Conservation (phyloP, 2,329 filamentous ascomycete genomes). For the Ophiocordyceps camponoti-saundersi region DNA sequence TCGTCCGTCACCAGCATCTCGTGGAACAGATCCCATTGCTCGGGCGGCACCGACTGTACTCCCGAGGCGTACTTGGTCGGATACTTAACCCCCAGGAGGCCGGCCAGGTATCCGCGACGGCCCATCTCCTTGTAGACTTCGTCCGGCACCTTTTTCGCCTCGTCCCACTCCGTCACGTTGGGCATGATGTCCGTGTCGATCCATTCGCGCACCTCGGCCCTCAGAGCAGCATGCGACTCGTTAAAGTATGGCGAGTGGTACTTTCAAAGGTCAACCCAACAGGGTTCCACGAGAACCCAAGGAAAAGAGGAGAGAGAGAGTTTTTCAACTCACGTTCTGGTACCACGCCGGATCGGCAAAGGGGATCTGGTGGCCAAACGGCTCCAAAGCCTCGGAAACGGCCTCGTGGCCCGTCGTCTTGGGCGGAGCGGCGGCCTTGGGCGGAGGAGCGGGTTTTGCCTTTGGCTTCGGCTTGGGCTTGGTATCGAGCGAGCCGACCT, state of each 20-base stretch:
- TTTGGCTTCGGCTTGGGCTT: constrained; percentile 55
- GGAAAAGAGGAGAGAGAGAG: not conserved
- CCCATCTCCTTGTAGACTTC: constrained; percentile 94
- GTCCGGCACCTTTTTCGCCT: constrained; percentile 76
- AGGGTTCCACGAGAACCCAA: not conserved
- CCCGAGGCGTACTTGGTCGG: constrained; percentile 57
- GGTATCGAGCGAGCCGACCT: constrained; percentile 74
- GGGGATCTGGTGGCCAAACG: constrained; percentile 73
- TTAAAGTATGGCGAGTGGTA: constrained; percentile 97
- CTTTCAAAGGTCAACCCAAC: constrained; percentile 27
- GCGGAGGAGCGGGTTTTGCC: constrained; percentile 26
- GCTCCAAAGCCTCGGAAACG: constrained; percentile 59
- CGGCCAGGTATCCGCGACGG: constrained; percentile 80
- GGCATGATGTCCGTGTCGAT: constrained; percentile 80
- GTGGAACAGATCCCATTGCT: constrained; percentile 98
- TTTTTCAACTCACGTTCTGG: constrained; percentile 56
- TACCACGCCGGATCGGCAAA: constrained; percentile 93
- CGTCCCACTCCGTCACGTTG: constrained; percentile 89
- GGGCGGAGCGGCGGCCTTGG: constrained; percentile 12
- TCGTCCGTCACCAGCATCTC: constrained; percentile 93
- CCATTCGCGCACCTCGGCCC: constrained; percentile 84
- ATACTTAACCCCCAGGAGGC: constrained; percentile 71
- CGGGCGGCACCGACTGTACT: constrained; percentile 62
- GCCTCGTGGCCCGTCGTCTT: constrained; percentile 16
- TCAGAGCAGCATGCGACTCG: constrained; percentile 78